phyloP scores from a whole-genome alignment of 1,139 yeast genomes.

The Candida mesenterica region DNA sequence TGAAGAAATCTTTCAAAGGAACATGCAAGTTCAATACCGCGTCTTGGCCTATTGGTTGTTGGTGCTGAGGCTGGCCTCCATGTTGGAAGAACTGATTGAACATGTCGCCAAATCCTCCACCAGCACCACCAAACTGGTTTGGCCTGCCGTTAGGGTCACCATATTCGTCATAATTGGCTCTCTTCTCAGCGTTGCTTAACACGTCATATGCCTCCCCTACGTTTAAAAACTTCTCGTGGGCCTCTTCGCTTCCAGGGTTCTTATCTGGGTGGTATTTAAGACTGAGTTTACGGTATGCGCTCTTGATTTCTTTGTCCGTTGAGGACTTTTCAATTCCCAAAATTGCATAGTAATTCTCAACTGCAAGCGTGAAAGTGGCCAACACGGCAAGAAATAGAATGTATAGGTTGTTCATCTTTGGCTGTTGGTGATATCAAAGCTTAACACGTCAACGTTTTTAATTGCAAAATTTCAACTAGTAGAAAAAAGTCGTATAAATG shows the following conservation, averaged over 20 bases:
- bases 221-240: constrained; percentile 83
- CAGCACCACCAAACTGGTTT: constrained; percentile 27
- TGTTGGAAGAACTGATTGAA: constrained; percentile 71
- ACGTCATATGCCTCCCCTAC: constrained; percentile 94
- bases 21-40: constrained; percentile 57
- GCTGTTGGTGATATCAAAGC: background rate
- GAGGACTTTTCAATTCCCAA: constrained; percentile 74
- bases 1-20: constrained; percentile 63
- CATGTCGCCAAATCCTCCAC: constrained; percentile 54
- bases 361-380: constrained; percentile 17
- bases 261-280: constrained; percentile 95
- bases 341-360: constrained; percentile 37
- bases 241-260: constrained; percentile 69
- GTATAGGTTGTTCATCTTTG: constrained; percentile 2
- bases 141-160: constrained; percentile 77
- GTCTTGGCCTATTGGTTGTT: constrained; percentile 57
- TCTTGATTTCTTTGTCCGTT: constrained; percentile 76
- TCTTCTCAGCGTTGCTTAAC: constrained; percentile 70
- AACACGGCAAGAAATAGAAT: constrained; percentile 4
- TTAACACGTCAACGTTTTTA: constrained; percentile 8
- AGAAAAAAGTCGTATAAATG: too few species aligned
- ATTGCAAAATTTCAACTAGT: background rate
- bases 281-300: constrained; percentile 80
- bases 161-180: constrained; percentile 67
- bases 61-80: constrained; percentile 49